Evolutionary conservation across 192 early-diverging fungal genomes (phyloP), one percentile per base, ranked within the genome.

Genomic region (Umbelopsis ramanniana): DNA sequence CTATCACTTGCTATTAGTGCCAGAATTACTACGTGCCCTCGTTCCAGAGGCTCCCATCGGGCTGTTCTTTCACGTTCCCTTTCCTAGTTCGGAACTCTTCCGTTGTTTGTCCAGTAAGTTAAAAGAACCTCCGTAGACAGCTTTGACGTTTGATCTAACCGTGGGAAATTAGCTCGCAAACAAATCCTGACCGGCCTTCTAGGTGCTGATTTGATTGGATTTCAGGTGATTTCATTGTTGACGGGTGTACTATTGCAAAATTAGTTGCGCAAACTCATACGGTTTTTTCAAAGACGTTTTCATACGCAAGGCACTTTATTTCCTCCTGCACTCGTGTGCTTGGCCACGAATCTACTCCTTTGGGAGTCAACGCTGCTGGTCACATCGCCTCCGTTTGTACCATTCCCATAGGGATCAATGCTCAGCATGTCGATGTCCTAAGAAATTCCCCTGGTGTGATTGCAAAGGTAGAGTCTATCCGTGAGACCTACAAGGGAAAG

Each of bases 371-470:
- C 75, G 91, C 89, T 69, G 85, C 87, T 50, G 93, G 94, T 15
- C 86, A 83, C 29, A 82, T 88, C 11, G 94, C 97, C 6, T 74
- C 87, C 46, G 88, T 98, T 1, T 93, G 92, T 50, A 96, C 95
- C 22, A 97, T 97, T 76, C 97, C 97, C 3, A 97, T 99, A 50
- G 97, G 97, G n/a, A 98, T 99, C 76, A 95, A 99, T 76, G 87
- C 92, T 10, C 82, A 92, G 21, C 75, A 87, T 8, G 87, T 95
- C 9, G 85, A 93, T 66, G 26, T 70, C n/a, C 81, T 86, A 46
- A 87, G 92, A 63, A 87, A 89, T 22, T 75, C 74, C 37, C 84
- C 89, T 14, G 81, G 76, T 4, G 97, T 99, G 0, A 46, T 78
- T 38, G 83, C 90, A 45, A 97, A 97, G 86, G 91, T 94, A 74